Percentiles rank a stretch among this genome's conserved stretches.
Evolutionary conservation across 805 yeast genomes (phyloP).

Genomic region (Myxozyma monticola): DNA sequence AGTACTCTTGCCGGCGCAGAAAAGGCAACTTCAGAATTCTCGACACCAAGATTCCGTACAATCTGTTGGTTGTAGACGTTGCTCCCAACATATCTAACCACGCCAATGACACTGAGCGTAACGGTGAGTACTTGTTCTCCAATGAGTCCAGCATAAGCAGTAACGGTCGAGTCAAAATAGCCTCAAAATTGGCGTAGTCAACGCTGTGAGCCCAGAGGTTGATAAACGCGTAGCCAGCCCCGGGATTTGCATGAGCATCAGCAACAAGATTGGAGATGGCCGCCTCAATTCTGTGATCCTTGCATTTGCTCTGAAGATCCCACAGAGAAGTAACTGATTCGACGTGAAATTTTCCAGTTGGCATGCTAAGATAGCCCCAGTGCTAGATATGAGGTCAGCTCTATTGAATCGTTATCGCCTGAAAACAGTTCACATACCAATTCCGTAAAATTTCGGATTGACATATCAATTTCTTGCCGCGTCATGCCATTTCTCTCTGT

Average conservation of each 20-base stretch:
- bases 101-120: conserved; percentile 23
- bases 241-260: conserved; percentile 38
- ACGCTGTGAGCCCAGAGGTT: conserved; percentile 75
- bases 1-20: conserved; percentile 31
- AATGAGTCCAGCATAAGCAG: conserved; percentile 68
- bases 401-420: too few species aligned
- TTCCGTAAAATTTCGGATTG: conserved; percentile 27
- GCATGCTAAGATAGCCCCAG: conserved; percentile 55
- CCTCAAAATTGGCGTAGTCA: conserved; percentile 47
- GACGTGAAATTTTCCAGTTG: conserved; percentile 60
- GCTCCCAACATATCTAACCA: conserved; percentile 32
- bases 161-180: conserved; percentile 60
- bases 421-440: conserved; percentile 3
- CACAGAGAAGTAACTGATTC: conserved; percentile 69
- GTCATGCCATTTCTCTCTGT: conserved; percentile 28
- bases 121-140: conserved; percentile 45
- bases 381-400: conserved; percentile 42
- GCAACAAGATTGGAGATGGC: conserved; percentile 61
- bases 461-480: conserved; percentile 22
- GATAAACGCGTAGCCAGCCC: conserved; percentile 56
- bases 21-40: conserved; percentile 51
- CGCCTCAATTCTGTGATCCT: conserved; percentile 65
- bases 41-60: conserved; percentile 60
- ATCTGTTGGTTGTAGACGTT: conserved; percentile 46
- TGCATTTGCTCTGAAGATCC: conserved; percentile 53